phyloP scores from a whole-genome alignment of 768 basidiomycete genomes.

The Boletus huronensis region DNA sequence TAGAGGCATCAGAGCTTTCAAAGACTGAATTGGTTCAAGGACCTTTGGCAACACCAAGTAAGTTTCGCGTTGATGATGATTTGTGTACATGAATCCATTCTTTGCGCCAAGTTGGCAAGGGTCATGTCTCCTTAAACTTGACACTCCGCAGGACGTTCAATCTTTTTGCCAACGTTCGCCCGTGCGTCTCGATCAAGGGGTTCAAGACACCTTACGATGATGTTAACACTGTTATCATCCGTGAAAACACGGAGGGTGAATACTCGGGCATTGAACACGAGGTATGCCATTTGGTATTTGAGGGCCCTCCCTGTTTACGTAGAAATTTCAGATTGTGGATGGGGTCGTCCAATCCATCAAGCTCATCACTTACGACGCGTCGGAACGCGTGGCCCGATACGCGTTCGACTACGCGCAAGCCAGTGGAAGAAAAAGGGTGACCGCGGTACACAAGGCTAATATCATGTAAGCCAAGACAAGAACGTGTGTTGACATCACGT shows the following conservation, averaged over 20 bases:
- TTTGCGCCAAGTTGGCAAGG: constrained; percentile 81
- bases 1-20: not conserved
- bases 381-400: constrained; percentile 96
- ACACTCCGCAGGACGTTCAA: constrained; percentile 97
- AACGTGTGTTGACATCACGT: constrained; percentile 1
- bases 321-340: constrained; percentile 69
- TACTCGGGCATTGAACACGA: constrained; percentile 99
- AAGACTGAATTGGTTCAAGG: constrained; percentile 42
- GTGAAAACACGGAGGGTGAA: constrained; percentile 99
- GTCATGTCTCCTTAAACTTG: constrained; percentile 96
- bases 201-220: constrained; percentile 99
- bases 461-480: constrained; percentile 72
- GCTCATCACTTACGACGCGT: constrained; percentile 98
- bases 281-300: constrained; percentile 41
- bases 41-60: constrained; percentile 95
- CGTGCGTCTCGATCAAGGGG: constrained; percentile 92
- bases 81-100: constrained; percentile 12
- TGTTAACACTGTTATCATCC: constrained; percentile 96
- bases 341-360: constrained; percentile 99
- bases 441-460: constrained; percentile 99
- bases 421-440: constrained; percentile 85
- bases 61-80: constrained; percentile 31
- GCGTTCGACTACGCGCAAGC: constrained; percentile 97
- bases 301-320: constrained; percentile 12
- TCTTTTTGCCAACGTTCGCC: constrained; percentile 97